Conservation (phyloP, 495 filamentous ascomycete species). For the Saxophila tyrrhenica region DNA sequence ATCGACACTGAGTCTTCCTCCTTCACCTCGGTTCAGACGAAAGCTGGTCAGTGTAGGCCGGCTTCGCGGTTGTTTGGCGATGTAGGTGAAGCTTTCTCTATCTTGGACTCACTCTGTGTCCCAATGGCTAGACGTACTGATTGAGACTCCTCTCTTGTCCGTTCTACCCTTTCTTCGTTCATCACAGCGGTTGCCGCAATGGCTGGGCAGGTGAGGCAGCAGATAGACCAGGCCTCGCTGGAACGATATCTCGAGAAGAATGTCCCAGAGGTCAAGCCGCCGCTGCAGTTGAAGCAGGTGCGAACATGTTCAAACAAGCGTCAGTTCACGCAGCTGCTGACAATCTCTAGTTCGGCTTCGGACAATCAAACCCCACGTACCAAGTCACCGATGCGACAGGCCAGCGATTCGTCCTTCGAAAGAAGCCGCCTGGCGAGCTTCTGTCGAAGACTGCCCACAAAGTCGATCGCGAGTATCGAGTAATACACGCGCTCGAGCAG, state of each 20-base stretch:
- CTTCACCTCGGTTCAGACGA: background rate
- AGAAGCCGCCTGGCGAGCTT: slow-evolving; percentile 87
- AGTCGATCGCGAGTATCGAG: slow-evolving; percentile 86
- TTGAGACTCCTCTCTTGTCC: no score
- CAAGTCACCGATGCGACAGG: slow-evolving; percentile 62
- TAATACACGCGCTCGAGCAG: slow-evolving; percentile 62
- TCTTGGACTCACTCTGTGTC: no score
- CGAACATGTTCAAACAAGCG: background rate
- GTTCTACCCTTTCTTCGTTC: background rate
- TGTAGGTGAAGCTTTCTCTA: no score
- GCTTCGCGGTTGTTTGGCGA: no score
- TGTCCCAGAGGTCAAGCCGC: slow-evolving; percentile 66
- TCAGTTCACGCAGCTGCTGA: slow-evolving; percentile 73
- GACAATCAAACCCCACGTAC: slow-evolving; percentile 95
- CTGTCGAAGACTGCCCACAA: slow-evolving; percentile 87
- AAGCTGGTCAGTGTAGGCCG: no score
- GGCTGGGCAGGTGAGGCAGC: slow-evolving; percentile 80
- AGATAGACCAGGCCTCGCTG: slow-evolving; percentile 67
- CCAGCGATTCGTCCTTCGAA: slow-evolving; percentile 69
- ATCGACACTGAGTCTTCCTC: background rate
- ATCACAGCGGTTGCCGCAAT: slow-evolving; percentile 34
- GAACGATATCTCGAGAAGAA: slow-evolving; percentile 63
- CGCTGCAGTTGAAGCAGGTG: slow-evolving; percentile 81
- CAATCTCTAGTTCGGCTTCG: slow-evolving; percentile 75
- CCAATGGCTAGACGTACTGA: no score